Evolutionary conservation across 805 yeast genomes (phyloP), one percentile per base, ranked within the genome.

Genomic region (Blastobotrys parvus): DNA sequence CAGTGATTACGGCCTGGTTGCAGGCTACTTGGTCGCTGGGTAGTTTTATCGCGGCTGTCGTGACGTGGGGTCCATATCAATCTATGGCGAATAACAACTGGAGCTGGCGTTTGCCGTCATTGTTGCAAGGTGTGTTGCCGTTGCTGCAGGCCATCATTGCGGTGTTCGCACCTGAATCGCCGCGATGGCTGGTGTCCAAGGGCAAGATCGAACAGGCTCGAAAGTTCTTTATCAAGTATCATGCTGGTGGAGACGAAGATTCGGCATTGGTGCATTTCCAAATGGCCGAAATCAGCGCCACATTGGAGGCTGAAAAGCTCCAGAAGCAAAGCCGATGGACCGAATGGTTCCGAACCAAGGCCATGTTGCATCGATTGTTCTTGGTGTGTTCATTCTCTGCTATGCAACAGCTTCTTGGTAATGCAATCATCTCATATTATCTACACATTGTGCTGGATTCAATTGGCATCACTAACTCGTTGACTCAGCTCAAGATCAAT

Each of bases 11-110:
- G 80, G 80, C 44, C 71, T 72, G 51, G 62, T 80, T 57, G 39
- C 34, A 46, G 67, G 77, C 19, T 82, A 42, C 42, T 35, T 30
- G 35, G 35, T 77, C 80, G 20, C 67, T 78, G 36, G 90, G 92
- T 57, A 80, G 86, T 23, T 71, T 80, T 55, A 69, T 82, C 56
- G 86, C 89, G n/a, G 81, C 81, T 62, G 80, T 85, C 82, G 65
- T 80, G 46, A 84, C 79, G 57, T 80, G 75, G 58, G 89, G 88
- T 25, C 67, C 80, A 23, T 19, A 21, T 11, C 79, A 75, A 56
- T 36, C 45, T 37, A 38, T 40, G 40, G 3, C 17, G 35, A 17
- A 15, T 10, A 32, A 32, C 21, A 47, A 34, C 38, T 43, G 69
- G 38, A 66, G 77, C 17, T 82, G 86, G 85, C 73, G 88, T 65